Evolutionary conservation across 1,284 basidiomycete genomes (phyloP).

Genomic region (Caloboletus firmus): DNA sequence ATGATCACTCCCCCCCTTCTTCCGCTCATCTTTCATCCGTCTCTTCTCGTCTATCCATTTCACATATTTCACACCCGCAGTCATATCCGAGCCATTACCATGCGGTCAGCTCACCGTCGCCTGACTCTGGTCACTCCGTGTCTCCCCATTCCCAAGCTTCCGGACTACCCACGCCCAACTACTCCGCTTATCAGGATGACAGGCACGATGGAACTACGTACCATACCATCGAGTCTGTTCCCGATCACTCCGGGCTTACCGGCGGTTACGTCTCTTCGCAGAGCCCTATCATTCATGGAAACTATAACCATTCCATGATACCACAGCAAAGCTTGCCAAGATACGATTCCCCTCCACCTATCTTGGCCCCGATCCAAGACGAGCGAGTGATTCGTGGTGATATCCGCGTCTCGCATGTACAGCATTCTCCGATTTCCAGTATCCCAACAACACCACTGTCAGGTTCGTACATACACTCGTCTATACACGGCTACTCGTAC

Average conservation of each 20-base stretch:
- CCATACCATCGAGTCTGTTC: constrained; percentile 30
- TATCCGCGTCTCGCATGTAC: constrained; percentile 33
- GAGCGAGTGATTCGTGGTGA: constrained; percentile 41
- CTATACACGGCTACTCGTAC: constrained; percentile 40
- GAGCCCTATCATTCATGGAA: constrained; percentile 35
- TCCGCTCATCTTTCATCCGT: constrained; percentile 35
- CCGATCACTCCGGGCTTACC: constrained; percentile 29
- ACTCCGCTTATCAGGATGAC: constrained; percentile 47
- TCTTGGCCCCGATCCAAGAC: constrained; percentile 54
- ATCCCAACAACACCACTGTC: constrained; percentile 29
- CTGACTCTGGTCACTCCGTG: constrained; percentile 42
- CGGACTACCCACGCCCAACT: constrained; percentile 49
- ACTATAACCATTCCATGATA: constrained; percentile 34
- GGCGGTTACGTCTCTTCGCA: constrained; percentile 35
- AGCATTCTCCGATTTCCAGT: constrained; percentile 37
- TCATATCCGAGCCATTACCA: constrained; percentile 40
- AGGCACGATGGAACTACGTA: constrained; percentile 36
- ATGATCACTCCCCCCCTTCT: constrained; percentile 33
- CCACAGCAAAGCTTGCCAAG: constrained; percentile 34
- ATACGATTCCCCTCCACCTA: constrained; percentile 53
- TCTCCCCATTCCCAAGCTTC: constrained; percentile 48
- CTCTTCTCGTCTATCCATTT: constrained; percentile 37
- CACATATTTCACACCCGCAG: constrained; percentile 39
- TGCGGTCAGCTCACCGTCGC: constrained; percentile 35
- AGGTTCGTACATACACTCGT: constrained; percentile 43